Base-by-base conservation (phyloP, 257 asterid species). In the Solanum ahanhuiri region DNA sequence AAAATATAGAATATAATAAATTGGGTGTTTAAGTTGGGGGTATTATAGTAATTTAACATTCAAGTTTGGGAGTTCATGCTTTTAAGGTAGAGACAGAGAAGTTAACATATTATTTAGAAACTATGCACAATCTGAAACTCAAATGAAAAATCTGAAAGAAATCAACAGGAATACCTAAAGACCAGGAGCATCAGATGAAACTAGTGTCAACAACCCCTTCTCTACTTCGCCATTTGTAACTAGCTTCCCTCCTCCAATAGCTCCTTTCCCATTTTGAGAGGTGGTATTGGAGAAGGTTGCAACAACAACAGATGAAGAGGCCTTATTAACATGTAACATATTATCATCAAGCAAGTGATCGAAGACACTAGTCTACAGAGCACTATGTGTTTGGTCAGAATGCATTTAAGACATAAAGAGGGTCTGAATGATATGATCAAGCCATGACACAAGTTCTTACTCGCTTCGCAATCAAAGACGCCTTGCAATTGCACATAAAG, bases 381-480 rank as follows among this genome's bases (percentile, higher is more conserved):
- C 87, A 79, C 71, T 25, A 86, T 82, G 87, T 63, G 8, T 77
- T 7, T 76, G 37, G 83, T 77, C 9, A 70, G 72, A 39, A 77
- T 4, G 31, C 79, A 64, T 30, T 69, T 30, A 30, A 85, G 41
- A 45, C 43, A 45, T 30, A 60, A 43, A 43, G 39, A 43, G 37
- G 23, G 28, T 77, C 6, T 83, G 54, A 12, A 63, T 7, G 28
- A 14, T 35, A 48, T 17, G 22, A 82, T 35, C 14, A 31, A 76
- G 41, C 45, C 43, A 28, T 73, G 31, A 45, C 35, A 70, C 57
- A 71, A 51, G 31, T 85, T 88, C 94, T 88, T 93, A 95, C 98
- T 96, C 98, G 95, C 95, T 95, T 83, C 98, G 91, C 88, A 96
- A 87, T 39, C 98, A 98, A 87, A 96, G 98, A 90, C 94, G 94